These are phyloP conservation scores for Cyclotella choctawhatcheeana DNA, from an alignment of 108 stramenopile genomes.

Conservation along the genomic window DNA sequence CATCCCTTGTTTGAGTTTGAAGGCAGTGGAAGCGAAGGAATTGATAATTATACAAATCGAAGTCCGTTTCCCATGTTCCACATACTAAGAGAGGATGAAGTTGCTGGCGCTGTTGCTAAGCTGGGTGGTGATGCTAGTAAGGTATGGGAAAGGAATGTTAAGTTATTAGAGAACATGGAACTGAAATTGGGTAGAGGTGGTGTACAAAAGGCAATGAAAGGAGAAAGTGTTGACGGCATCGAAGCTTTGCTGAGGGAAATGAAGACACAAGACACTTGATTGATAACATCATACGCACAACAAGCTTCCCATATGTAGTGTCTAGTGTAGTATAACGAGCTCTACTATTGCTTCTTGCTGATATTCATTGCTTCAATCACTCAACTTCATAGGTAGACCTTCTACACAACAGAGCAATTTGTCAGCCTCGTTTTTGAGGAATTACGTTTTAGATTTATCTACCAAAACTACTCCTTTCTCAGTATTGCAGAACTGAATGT, in stretches of 20 bases:
- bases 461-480: constrained; percentile 38
- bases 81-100: constrained; percentile 81
- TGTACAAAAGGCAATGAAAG: constrained; percentile 47
- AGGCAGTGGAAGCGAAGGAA: constrained; percentile 31
- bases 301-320: no score
- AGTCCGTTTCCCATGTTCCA: constrained; percentile 87
- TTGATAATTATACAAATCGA: constrained; percentile 82
- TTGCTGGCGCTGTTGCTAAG: constrained; percentile 64
- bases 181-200: constrained; percentile 48
- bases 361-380: no score
- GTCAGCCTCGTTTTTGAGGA: no score
- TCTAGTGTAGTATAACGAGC: no score
- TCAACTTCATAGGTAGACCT: no score
- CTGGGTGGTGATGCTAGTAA: constrained; percentile 73
- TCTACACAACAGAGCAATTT: no score
- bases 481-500: constrained; percentile 29
- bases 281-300: no score
- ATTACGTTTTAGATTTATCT: no score
- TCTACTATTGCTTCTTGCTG: no score
- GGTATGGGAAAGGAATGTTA: constrained; percentile 80
- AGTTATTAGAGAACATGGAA: constrained; percentile 61
- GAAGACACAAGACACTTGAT: neutral
- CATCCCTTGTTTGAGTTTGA: constrained; percentile 80
- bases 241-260: constrained; percentile 33
- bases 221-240: constrained; percentile 25